Percentiles rank a stretch among this genome's conserved stretches.
Evolutionary conservation across 176 grass and related monocot species (phyloP).

Genomic region (Aechmea fasciata): DNA sequence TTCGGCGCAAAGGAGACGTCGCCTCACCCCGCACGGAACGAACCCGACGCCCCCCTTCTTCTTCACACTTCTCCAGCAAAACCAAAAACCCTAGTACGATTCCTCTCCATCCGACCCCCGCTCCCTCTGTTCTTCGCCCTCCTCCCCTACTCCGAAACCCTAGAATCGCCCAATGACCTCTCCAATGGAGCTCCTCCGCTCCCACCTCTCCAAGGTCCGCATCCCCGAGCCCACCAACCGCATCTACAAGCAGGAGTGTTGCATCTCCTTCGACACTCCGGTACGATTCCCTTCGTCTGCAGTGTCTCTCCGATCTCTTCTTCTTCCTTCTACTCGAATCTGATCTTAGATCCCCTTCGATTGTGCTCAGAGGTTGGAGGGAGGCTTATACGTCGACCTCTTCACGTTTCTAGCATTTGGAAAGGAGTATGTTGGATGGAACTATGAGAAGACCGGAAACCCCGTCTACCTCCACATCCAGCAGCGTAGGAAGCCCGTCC

Average conservation of each 20-base stretch:
- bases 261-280: conserved; percentile 86
- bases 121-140: neutral
- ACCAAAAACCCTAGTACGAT: neutral
- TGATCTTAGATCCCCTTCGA: neutral
- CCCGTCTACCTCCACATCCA: conserved; percentile 89
- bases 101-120: neutral
- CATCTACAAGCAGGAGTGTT: conserved; percentile 97
- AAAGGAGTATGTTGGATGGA: conserved; percentile 73
- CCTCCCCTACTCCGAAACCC: conserved; percentile 31
- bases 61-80: neutral
- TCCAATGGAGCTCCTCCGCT: conserved; percentile 83
- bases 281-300: conserved; percentile 20
- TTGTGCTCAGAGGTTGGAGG: conserved; percentile 55
- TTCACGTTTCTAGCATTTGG: conserved; percentile 83
- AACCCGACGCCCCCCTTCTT: neutral
- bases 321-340: neutral
- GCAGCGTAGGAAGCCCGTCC: conserved; percentile 48
- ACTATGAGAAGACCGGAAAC: conserved; percentile 71
- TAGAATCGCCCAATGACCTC: conserved; percentile 10
- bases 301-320: neutral
- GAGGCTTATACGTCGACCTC: conserved; percentile 75
- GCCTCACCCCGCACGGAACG: too few relatives aligned
- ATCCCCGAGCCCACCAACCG: conserved; percentile 88
- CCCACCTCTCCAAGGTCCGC: conserved; percentile 76
- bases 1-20: too few relatives aligned